Evolutionary conservation across 345 rosid genomes (phyloP), one percentile per base, ranked within the genome.

Genomic region (Bruguiera parviflora): DNA sequence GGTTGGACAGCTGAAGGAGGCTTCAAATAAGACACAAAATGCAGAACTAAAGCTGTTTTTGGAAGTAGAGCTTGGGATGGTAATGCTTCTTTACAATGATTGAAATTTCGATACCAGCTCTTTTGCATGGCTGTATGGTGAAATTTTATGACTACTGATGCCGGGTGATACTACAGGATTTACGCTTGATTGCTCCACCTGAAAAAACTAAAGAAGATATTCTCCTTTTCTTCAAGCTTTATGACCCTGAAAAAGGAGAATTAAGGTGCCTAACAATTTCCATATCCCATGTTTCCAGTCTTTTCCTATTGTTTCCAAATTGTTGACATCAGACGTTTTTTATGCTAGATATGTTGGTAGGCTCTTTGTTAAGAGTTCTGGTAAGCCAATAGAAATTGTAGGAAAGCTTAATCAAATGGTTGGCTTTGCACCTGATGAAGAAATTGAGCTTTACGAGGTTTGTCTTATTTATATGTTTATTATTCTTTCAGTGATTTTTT

Each of bases 1-100:
- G 99, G 99, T 92, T 74, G 99, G 97, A 69, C 96, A 89, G 66
- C 79, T 95, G 79, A 89, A 87, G 78, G 99, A 95, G 75, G 85
- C 83, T 39, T 85, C 90, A 49, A 92, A 87, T 80, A 92, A 90
- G 84, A 74, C 86, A 15, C 79, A 77, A 75, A 90, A 82, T 80
- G 94, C 96, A 5, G 99, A 95, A 69, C 70, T 95, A 63, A 95
- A 92, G 76, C 68, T 95, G 69, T 92, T 90, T 81, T 72, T 95
- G 91, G 98, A 95, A 89, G 86, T 87, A 52, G 96, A 88, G 76
- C 62, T 75, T 58, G 99, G 92, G 57, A 85, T 49, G 89, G 99
- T 95, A 84, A 73, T 69, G 43, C 61, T 69, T 55, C 58, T 47
- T 75, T 27, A 20, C 52, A 64, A 58, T 31, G 55, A 53, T 65